phyloP scores from a whole-genome alignment of 805 yeast genomes.

The Ogataea neopini region DNA sequence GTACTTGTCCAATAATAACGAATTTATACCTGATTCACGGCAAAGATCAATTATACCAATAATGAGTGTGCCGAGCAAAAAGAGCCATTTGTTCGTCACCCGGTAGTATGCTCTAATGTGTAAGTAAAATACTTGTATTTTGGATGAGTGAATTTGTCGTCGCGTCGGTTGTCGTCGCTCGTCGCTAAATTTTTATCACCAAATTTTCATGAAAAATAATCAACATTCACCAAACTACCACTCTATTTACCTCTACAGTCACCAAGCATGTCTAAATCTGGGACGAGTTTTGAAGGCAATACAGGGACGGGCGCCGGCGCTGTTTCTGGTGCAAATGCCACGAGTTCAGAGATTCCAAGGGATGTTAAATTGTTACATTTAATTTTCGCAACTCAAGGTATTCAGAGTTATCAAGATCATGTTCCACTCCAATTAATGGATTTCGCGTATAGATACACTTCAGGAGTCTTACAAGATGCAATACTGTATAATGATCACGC shows the following conservation, averaged over 20 bases:
- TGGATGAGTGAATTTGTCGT: too few species aligned
- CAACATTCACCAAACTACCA: too few species aligned
- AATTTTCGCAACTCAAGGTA: conserved; percentile 90
- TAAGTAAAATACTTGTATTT: too few species aligned
- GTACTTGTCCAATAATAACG: too few species aligned
- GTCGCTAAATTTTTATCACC: too few species aligned
- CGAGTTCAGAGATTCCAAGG: conserved; percentile 56
- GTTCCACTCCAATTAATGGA: conserved; percentile 97
- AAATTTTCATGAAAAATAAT: too few species aligned
- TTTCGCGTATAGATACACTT: conserved; percentile 89
- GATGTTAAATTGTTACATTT: conserved; percentile 90
- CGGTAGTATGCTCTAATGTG: too few species aligned
- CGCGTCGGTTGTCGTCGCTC: background rate
- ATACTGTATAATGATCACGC: conserved; percentile 85
- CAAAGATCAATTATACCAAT: too few species aligned
- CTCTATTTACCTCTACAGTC: too few species aligned
- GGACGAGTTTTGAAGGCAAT: background rate
- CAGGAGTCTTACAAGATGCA: conserved; percentile 86
- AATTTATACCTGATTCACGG: too few species aligned
- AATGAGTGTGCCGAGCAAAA: background rate
- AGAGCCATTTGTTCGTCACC: background rate
- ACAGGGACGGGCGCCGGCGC: conserved; percentile 1
- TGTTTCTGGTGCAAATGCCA: background rate
- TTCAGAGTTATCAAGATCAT: conserved; percentile 89
- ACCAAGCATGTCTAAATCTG: background rate